A percentile compares a stretch with the other conserved stretches of the same genome.
Conservation (phyloP, 768 basidiomycete species). For the Rhizopogon roseolus region DNA sequence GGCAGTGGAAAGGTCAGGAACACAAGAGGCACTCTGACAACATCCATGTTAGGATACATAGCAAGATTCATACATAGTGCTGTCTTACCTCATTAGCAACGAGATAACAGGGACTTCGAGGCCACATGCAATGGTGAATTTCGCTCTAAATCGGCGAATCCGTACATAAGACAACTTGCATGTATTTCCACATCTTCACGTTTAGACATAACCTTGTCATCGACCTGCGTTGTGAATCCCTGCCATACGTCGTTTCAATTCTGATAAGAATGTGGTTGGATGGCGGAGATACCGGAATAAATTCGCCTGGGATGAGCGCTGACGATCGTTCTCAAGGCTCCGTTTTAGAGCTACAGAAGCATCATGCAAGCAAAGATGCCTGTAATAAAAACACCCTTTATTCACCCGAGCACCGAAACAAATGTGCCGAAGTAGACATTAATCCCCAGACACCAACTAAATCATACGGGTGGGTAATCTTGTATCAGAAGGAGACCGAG, state of each 20-base stretch:
- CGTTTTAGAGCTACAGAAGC: background rate
- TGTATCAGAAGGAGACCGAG: background rate
- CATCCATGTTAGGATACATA: background rate
- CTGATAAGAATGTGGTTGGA: background rate
- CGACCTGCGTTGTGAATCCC: too few species aligned
- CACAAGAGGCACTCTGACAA: background rate
- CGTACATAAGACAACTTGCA: too few species aligned
- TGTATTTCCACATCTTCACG: too few species aligned
- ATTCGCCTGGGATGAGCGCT: background rate
- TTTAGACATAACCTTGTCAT: too few species aligned
- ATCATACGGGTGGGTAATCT: background rate
- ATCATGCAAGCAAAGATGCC: background rate
- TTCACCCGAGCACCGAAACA: background rate
- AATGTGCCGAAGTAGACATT: background rate
- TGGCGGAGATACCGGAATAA: background rate
- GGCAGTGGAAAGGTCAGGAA: background rate
- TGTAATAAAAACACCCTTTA: background rate
- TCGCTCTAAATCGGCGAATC: too few species aligned
- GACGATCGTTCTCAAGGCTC: background rate
- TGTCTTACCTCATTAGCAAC: background rate
- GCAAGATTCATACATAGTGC: too few species aligned
- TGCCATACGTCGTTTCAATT: background rate
- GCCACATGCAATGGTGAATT: background rate
- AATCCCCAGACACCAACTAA: background rate
- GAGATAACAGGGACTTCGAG: background rate